Evolutionary conservation across 2,329 filamentous ascomycete genomes (phyloP), one percentile per base, ranked within the genome.

Genomic region (Xylariales sp.): DNA sequence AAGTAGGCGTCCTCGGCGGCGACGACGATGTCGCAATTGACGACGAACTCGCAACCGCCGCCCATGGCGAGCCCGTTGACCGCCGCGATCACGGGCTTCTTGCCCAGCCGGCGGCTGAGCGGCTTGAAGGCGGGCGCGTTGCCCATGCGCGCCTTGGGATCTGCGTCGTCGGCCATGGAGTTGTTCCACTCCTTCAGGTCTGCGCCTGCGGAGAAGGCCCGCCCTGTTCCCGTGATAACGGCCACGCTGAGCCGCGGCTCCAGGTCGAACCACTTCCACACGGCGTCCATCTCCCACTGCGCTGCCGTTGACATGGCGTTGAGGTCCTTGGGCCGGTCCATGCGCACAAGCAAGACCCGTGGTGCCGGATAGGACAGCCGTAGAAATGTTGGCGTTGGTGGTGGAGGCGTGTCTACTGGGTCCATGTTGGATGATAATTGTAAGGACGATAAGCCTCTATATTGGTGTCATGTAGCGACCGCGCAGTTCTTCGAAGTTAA

Each of bases 11-110:
- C 59, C 1, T 64, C 52, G 6, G 70, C 64, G 6, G 76, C 76
- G 19, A 83, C 56, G 5, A 80, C 70, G 20, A 83, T 65, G 56
- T 84, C 33, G 46, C 68, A 72, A 52, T 81, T 80, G 7, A 75
- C 62, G 6, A 73, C 65, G 55, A 82, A 78, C 54, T 83, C 79
- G 44, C 71, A 75, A 1, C 78, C 78, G 15, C 76, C 79, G 3
- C 78, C 78, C 46, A 78, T 66, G 33, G 74, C 76, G 14, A 76
- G 63, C 5, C 79, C 78, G 50, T 82, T 81, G 13, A 83, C 76
- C 4, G 78, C 79, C 2, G 74, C 75, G 38, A 83, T 77, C 21
- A 83, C 65, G 1, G 78, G 78, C 49, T 83, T 83, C 54, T 72
- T 74, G 28, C 77, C 76, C 8, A 59, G 53, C 4, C 77, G 62